phyloP scores from a whole-genome alignment of 2,329 filamentous ascomycete genomes.

The Stagonosporopsis vannaccii region DNA sequence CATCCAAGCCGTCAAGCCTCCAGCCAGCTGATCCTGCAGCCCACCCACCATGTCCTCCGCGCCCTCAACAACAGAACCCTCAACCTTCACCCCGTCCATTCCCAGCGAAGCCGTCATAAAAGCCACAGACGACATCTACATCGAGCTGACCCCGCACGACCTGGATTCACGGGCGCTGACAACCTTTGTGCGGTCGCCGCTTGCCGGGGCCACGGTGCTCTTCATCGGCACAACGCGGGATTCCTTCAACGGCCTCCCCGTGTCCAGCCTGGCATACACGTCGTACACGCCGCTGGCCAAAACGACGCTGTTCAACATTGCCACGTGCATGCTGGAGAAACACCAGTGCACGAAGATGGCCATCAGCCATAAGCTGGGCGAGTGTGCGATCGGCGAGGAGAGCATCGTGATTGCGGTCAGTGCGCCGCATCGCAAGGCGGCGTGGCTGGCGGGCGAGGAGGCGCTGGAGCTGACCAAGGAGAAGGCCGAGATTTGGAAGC shows the following conservation, averaged over 20 bases:
- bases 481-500: constrained; percentile 93
- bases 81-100: constrained; percentile 37
- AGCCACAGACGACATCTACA: constrained; percentile 61
- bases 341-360: constrained; percentile 76
- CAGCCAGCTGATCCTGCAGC: neutral
- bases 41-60: neutral
- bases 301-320: constrained; percentile 71
- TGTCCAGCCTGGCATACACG: constrained; percentile 77
- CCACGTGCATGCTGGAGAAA: constrained; percentile 62
- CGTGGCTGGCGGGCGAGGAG: constrained; percentile 89
- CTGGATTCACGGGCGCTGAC: constrained; percentile 68
- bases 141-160: constrained; percentile 70
- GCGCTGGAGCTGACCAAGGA: constrained; percentile 86
- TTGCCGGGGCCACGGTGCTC: constrained; percentile 42
- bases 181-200: constrained; percentile 68
- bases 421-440: constrained; percentile 80
- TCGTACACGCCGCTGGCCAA: constrained; percentile 76
- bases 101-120: constrained; percentile 37
- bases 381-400: constrained; percentile 89
- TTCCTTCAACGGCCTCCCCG: constrained; percentile 73
- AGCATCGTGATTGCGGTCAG: constrained; percentile 90
- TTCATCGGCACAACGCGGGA: constrained; percentile 75
- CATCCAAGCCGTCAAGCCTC: neutral
- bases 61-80: constrained; percentile 34
- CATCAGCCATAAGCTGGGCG: constrained; percentile 83